Base-by-base conservation (phyloP, 805 yeast species). In the Lachancea cidri region DNA sequence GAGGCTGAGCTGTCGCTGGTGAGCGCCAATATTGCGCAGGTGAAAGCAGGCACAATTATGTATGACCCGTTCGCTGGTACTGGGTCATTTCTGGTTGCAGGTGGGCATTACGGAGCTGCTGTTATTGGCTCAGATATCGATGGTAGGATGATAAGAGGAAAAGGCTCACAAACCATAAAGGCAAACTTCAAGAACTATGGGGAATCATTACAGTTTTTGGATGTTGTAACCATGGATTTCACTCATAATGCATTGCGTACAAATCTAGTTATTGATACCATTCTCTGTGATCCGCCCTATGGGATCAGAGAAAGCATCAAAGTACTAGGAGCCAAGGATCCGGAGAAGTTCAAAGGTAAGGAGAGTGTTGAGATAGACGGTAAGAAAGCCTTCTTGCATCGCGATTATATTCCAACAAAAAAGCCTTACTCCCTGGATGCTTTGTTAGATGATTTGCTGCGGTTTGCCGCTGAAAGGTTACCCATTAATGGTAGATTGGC, bases 1-100 rank as follows among this genome's bases (percentile, higher is more conserved):
- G 98, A 93, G 52, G 95, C 96, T 1, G 98, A 93, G 57, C 67
- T 93, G 45, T 79, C 97, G 0, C 65, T 93, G 35, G 83, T 89
- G 13, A 83, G 94, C 22, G 85, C 95, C 54, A 93, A 91, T 55
- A 72, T 93, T 38, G 96, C 85, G 0, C 88, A 84, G 47, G 86
- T 83, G 11, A 70, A 61, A 29, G 69, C 73, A 0, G 83, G 82
- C 0, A 74, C 79, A 40, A 56, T 88, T 3, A 76, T 84, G 57
- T 91, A 86, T 57, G 98, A 93, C 63, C 98, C 98, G 17, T 93
- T 93, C 66, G 87, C 86, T 3, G 98, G 98, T 0, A 93, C 98
- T 0, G 98, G 98, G 0, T 86, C 96, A 16, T 93, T 93, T 56
- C 68, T 91, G 30, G 83, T 87, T 1, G 89, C 96, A 1, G 95